Base-by-base conservation (phyloP, 345 rosid species). In the Lenwebbia sp. region DNA sequence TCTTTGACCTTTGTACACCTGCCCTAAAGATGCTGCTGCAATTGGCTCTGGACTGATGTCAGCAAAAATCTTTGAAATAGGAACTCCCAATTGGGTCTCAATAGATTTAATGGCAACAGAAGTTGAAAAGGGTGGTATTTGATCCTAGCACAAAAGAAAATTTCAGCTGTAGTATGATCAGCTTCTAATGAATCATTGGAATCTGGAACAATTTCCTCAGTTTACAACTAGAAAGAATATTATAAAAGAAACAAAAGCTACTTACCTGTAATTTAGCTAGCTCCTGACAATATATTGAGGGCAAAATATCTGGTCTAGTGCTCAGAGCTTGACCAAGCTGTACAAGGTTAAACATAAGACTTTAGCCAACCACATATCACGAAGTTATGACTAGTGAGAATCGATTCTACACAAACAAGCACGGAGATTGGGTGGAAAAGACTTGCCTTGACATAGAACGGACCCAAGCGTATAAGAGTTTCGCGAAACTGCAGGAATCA, bases 281-380 rank as follows among this genome's bases (percentile, higher is more conserved):
- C 92, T 97, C 99, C 88, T 94, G 96, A 88, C 98, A 96, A 85
- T 96, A 97, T 47, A 96, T 88, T 58, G 92, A 85, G 17, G 99
- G 95, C 89, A 97, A 91, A 91, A 97, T 92, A 90, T 97, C 98
- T 82, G 98, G 93, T 89, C 99, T 96, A 23, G 98, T 97, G 94
- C 99, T 96, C 87, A 96, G 92, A 83, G 98, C 99, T 94, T 97
- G 99, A 70, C 99, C 99, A 22, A 97, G 97, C 99, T 96, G 98
- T 84, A 85, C 62, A 88, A 56, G 33, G 40, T 85, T 49, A 86
- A 85, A 51, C 13, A 13, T 40, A 4, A 85, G 88, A 23, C 83
- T 65, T 83, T 70, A 74, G 51, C 23, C 78, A 51, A 81, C 54
- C 50, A 76, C 23, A 8, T 47, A 19, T 37, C 50, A 10, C 5